Base-by-base conservation (phyloP, 176 grass and related monocot species). In the Metroxylon sagu region DNA sequence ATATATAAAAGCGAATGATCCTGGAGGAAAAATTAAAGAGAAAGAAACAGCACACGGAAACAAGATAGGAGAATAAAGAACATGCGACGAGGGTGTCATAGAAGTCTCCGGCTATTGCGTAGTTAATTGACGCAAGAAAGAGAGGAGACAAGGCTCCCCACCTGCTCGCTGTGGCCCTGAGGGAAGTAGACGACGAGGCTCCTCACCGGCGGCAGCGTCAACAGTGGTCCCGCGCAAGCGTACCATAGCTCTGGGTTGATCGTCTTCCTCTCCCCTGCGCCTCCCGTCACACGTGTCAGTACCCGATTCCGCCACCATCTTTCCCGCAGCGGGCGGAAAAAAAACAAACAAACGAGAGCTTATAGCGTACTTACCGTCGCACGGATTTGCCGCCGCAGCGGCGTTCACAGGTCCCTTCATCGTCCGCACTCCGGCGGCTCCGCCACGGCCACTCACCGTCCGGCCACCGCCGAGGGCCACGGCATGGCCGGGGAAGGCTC, bases 141-240 rank as follows among this genome's bases (percentile, higher is more conserved):
- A 19, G 14, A 18, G 31, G 8, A 25, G 18, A 49, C 31, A 49
- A 63, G 49, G 17, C 21, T 23, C 21, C 21, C 21, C 21, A 23
- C 21, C 94, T 98, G 94, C 74, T 98, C 94, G 69, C 94, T 98
- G 69, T 98, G 94, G 27, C 94, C 94, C 52, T 98, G 94, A 10
- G 94, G 88, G 74, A 92, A 98, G 82, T 98, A 98, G 82, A 98
- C 88, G 67, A 98, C 88, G 74, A 98, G 88, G 67, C 94, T 98
- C 51, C 94, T 84, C 48, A 98, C 93, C 76, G 94, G 94, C 30
- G 94, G 94, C 73, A 98, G 66, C 29, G 70, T 81, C 67, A 93
- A 88, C 29, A 98, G 88, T 39, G 88, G 94, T 19, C 94, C 94
- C 49, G 88, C 94, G 80, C 94, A 98, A 43, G 94, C 94, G 75